Base-by-base conservation (phyloP, 2,329 filamentous ascomycete species). In the Diaporthe caulivora region DNA sequence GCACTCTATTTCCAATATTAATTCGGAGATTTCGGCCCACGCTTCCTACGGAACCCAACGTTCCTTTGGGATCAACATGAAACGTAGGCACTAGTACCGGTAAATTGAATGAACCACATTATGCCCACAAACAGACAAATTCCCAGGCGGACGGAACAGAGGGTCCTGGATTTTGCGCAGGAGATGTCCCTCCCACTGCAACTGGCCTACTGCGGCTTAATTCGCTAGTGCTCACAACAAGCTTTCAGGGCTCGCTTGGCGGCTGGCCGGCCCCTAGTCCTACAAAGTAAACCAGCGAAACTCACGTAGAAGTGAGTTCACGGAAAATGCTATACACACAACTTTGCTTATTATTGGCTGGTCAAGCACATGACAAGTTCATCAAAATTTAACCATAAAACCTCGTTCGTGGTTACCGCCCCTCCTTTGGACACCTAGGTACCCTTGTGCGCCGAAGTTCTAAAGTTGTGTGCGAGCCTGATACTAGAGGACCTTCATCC, bases 1-100 rank as follows among this genome's bases (percentile, higher is more conserved):
- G 62, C 29, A 51, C 21, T 37, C 29, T 37, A 51, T 51, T 44
- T 65, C 18, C 44, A 21, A 65, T 65, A 65, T 51, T 65, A 51
- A 51, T 51, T 26, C 62, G 62, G 62, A 65, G 44, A 26, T 51
- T 65, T 65, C 62, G 62, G 62, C 62, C 62, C 62, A 65, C 15
- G 62, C 44, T 65, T 65, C 62, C 60, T 44, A 65, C 62, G 62
- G 62, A 65, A 7, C 29, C 62, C 51, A 34, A 65, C 62, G 62
- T 37, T 65, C 62, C 62, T 65, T 65, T 15, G 62, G 44, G 44
- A 65, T 65, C n/a, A 65, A 65, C 44, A 37, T 65, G 62, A 65
- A 65, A 65, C 62, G 29, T 44, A 51, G 11, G 44, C 42, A 65
- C 31, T 29, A 37, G 44, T 17, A 34, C 44, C 26, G 29, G 29